Conservation (phyloP, 2,329 filamentous ascomycete species). For the Apiospora koreana region DNA sequence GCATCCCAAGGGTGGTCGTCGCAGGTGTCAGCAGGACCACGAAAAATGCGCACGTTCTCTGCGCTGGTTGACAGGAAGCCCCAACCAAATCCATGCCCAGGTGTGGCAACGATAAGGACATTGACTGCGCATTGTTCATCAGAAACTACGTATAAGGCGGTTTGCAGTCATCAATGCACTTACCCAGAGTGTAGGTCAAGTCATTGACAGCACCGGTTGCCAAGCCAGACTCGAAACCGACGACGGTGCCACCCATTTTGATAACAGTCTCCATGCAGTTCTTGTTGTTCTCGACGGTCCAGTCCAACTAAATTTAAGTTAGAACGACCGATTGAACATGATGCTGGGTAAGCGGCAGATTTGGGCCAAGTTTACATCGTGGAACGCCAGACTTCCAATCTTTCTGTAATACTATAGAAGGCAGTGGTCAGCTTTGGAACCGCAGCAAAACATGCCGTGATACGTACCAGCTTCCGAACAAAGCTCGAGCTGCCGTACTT, state of each 20-base stretch:
- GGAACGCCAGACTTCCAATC: neutral
- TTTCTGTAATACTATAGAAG: neutral
- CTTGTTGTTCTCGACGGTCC: slow-evolving; percentile 15
- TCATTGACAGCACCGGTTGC: neutral
- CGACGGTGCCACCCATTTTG: slow-evolving; percentile 12
- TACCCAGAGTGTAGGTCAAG: slow-evolving; percentile 3
- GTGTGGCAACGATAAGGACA: neutral
- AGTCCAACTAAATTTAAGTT: slow-evolving; percentile 5
- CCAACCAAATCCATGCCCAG: neutral
- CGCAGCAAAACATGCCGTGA: neutral
- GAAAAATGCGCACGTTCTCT: slow-evolving; percentile 13
- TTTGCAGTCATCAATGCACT: neutral
- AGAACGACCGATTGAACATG: neutral
- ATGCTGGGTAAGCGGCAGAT: neutral
- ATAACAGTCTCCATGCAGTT: slow-evolving; percentile 16
- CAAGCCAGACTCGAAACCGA: neutral
- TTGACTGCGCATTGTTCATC: neutral
- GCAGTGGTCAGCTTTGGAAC: neutral
- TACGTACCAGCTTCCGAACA: neutral
- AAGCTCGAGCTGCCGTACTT: neutral
- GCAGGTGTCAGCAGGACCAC: slow-evolving; percentile 1
- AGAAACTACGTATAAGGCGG: neutral
- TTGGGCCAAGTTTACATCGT: neutral
- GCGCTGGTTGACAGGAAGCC: slow-evolving; percentile 14
- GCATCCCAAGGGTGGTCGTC: slow-evolving; percentile 13